Base-by-base conservation (phyloP, 805 yeast species). In the Candida ortonii region DNA sequence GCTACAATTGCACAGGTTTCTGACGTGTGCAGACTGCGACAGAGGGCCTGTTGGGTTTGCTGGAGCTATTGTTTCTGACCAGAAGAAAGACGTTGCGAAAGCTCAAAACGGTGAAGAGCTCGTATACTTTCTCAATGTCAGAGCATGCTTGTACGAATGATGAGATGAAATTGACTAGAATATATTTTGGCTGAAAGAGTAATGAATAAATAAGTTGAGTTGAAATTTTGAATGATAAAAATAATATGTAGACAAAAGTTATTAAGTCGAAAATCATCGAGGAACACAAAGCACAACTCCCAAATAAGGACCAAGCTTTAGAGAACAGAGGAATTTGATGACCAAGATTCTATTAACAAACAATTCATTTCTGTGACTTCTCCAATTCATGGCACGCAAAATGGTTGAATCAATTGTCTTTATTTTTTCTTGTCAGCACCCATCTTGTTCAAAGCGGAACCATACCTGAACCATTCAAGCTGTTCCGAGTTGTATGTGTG, bases 391-490 rank as follows among this genome's bases (percentile, higher is more conserved):
- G 21, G 15, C 19, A 22, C 28, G 28, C 16, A 22, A 22, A 20
- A 28, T n/a, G 24, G n/a, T 29, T 24, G 25, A 34, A 26, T 6
- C 28, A 9, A 13, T 17, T 8, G n/a, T 17, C 7, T 30, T 30
- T 21, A 34, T 46, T 52, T 46, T 37, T 53, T 41, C 33, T 38
- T 43, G 34, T 41, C 36, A 35, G 59, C 52, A 47, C 58, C 59
- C 66, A 88, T 86, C 77, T 83, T 86, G 86, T 93, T 93, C 73
- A 93, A 82, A 66, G 98, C 98, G 55, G 97, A 88, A 74, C 98
- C 98, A 59, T 83, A 80, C 78, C 86, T 90, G 84, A 90, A 90
- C 97, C 97, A 90, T 65, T 86, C 97, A 63, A 90, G 84, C 77
- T 90, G 98, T 76, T 93, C 97, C 47, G 64, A 44, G 78, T 93